Base-by-base conservation (phyloP, 2,329 filamentous ascomycete species). In the Ophiostoma triangulosporum region DNA sequence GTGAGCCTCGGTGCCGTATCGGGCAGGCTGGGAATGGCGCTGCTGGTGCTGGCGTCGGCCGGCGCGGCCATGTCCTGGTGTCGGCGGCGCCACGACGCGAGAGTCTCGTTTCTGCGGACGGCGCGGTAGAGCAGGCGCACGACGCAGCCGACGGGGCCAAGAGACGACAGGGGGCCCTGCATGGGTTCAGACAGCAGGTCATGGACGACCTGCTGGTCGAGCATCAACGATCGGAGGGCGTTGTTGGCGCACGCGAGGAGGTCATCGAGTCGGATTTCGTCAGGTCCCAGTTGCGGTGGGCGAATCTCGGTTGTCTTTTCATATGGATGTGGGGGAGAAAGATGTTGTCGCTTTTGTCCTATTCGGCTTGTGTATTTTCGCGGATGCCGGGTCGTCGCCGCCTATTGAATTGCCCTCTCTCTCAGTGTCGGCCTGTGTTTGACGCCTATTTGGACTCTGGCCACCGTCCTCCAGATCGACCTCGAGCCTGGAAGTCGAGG, bases 111-210 rank as follows among this genome's bases (percentile, higher is more conserved):
- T n/a, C 32, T 35, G 15, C 17, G 40, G 14, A n/a, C 12, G 14
- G 40, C 22, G 6, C 31, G 51, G 9, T 20, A 27, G 9, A 52
- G 40, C 20, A 52, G 22, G 11, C 20, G 31, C 31, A 52, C 40
- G 6, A 52, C 22, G 15, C 51, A n/a, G n/a, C 51, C 51, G 6
- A 52, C 31, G 8, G 40, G 51, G 15, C 51, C 51, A 6, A 48
- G 29, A 8, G 15, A 17, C 5, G n/a, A 32, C 22, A 52, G 24
- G 14, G 51, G 43, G 7, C 40, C 43, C 8, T 14, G 7, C 26
- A 46, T n/a, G 15, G 43, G 15, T 15, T 17, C 26, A 6, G 43
- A 46, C 15, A 46, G 26, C 15, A 46, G 24, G 6, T 17, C 43
- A 3, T 29, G 26, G 24, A 29, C 43, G 15, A 29, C 22, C 3